These are phyloP conservation scores for Zelonia costaricensis DNA, from an alignment of 208 protist species.

Conservation along the genomic window DNA sequence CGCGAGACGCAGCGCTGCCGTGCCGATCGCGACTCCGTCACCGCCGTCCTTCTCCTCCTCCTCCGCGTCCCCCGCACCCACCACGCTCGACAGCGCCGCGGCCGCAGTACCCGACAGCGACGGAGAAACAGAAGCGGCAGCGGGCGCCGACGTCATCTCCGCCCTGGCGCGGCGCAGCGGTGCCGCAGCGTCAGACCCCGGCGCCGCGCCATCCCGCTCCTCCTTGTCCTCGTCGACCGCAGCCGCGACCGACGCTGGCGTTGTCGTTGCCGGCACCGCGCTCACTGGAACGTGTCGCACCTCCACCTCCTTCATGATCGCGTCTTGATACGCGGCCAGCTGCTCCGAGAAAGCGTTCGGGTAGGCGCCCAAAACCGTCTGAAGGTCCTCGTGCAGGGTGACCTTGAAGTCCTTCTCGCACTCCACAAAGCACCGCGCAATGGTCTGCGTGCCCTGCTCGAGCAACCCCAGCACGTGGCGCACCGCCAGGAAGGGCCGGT, in stretches of 20 bases:
- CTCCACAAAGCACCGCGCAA: slow-evolving; percentile 49
- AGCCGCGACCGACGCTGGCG: too few species aligned
- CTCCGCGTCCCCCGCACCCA: background rate
- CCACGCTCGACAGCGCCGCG: background rate
- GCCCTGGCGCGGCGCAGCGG: slow-evolving; percentile 14
- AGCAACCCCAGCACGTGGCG: slow-evolving; percentile 86
- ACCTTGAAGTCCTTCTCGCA: slow-evolving; percentile 63
- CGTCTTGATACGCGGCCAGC: slow-evolving; percentile 92
- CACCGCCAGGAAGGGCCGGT: slow-evolving; percentile 56
- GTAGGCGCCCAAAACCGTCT: slow-evolving; percentile 83
- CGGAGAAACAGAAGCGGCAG: too few species aligned
- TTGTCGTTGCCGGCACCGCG: background rate
- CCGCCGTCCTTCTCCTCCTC: background rate
- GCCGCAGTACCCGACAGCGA: background rate
- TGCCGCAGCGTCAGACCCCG: background rate
- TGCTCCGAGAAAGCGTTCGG: slow-evolving; percentile 90
- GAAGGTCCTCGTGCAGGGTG: slow-evolving; percentile 89
- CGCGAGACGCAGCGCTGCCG: slow-evolving; percentile 20
- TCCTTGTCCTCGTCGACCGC: background rate
- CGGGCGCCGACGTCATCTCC: slow-evolving; percentile 2
- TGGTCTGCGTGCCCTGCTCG: slow-evolving; percentile 51
- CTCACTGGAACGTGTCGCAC: slow-evolving; percentile 26
- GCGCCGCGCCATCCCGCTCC: background rate
- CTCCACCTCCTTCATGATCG: slow-evolving; percentile 66
- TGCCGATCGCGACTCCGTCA: background rate